Percentiles rank a stretch among this genome's conserved stretches.
phyloP scores from a whole-genome alignment of 306 rosid species.

The Acacia acuminata region DNA sequence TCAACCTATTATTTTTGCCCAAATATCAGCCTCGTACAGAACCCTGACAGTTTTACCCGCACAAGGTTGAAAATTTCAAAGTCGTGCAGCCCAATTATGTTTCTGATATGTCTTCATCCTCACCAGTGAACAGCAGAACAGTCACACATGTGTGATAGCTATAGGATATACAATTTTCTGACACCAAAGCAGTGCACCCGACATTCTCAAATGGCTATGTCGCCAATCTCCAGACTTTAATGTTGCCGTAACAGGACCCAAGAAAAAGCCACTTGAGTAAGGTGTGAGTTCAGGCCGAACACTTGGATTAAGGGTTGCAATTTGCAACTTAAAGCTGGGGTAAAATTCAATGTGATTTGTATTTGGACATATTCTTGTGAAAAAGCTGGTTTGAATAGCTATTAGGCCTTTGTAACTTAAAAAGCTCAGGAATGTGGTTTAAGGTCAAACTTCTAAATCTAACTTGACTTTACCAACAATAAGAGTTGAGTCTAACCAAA shows the following conservation, averaged over 20 bases:
- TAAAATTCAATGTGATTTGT: no score
- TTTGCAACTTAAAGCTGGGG: no score
- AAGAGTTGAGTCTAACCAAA: no score
- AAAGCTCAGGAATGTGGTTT: no score
- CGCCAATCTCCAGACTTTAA: neutral
- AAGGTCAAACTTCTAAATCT: no score
- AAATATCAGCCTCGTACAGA: neutral
- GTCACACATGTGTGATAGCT: neutral
- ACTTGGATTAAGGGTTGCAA: neutral
- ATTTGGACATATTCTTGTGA: no score
- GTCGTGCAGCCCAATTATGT: neutral
- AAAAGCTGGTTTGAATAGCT: no score
- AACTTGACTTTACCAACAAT: no score
- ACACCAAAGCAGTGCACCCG: neutral
- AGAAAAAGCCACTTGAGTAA: neutral
- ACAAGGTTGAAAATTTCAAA: neutral
- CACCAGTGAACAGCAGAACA: neutral
- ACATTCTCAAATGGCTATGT: neutral
- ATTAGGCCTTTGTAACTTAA: no score
- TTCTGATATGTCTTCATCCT: neutral
- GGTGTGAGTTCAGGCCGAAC: neutral
- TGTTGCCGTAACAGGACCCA: neutral
- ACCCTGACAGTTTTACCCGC: neutral
- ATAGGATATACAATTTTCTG: neutral
- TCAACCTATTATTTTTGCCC: neutral